These are phyloP conservation scores for Emergomyces africanus DNA, from an alignment of 2,329 filamentous ascomycete genomes.

Conservation along the genomic window DNA sequence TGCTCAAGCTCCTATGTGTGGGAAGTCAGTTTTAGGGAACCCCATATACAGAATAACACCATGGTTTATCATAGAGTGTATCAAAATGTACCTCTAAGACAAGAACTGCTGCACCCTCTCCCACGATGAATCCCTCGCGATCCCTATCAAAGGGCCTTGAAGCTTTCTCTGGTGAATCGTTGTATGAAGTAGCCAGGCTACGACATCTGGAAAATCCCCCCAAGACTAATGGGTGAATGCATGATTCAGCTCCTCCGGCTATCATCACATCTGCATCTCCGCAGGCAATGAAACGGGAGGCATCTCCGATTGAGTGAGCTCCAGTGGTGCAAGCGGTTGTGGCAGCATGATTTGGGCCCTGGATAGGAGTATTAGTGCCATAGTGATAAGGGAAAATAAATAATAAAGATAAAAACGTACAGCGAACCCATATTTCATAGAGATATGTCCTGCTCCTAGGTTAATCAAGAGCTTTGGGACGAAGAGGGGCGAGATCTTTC, in stretches of 20 bases:
- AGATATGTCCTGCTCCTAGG: conserved; percentile 84
- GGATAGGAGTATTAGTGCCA: neutral
- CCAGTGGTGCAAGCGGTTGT: conserved; percentile 96
- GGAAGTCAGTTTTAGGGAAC: neutral
- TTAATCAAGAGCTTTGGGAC: conserved; percentile 91
- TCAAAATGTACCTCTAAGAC: conserved; percentile 55
- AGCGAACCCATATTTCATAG: conserved; percentile 78
- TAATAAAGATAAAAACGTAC: conserved; percentile 20
- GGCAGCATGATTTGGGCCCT: conserved; percentile 82
- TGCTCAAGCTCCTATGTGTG: conserved; percentile 64
- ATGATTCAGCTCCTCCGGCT: conserved; percentile 89
- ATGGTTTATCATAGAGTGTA: neutral
- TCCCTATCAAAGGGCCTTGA: conserved; percentile 78
- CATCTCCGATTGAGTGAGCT: conserved; percentile 87
- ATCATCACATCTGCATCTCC: conserved; percentile 93
- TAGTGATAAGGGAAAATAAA: neutral
- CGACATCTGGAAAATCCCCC: conserved; percentile 82
- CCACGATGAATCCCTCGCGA: conserved; percentile 78
- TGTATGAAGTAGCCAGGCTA: conserved; percentile 72
- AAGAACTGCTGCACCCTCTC: conserved; percentile 79
- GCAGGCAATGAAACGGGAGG: conserved; percentile 78
- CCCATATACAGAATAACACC: neutral
- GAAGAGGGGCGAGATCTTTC: conserved; percentile 84
- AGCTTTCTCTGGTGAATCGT: conserved; percentile 54
- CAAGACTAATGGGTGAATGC: conserved; percentile 86